phyloP scores from a whole-genome alignment of 768 basidiomycete genomes.

The Coprinopsis marcescibilis region DNA sequence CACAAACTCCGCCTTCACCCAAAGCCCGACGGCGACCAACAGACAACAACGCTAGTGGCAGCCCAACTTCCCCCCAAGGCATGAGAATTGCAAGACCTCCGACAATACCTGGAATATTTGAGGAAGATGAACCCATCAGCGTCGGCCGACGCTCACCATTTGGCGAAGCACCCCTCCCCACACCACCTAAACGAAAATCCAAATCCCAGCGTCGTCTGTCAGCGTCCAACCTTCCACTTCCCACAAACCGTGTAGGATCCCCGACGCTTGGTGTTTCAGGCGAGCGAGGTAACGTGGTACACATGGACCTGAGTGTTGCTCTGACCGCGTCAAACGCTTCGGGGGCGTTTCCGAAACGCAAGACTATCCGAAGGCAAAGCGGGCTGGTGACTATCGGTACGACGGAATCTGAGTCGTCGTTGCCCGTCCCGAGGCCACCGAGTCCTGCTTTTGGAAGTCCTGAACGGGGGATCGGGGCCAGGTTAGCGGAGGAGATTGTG shows the following conservation, averaged over 20 bases:
- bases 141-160: too few relatives aligned
- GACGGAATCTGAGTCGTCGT: constrained; percentile 19
- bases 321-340: too few relatives aligned
- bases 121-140: constrained; percentile 60
- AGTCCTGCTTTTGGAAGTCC: constrained; percentile 70
- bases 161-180: constrained; percentile 31
- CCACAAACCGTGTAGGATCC: constrained; percentile 36
- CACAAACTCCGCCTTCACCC: constrained; percentile 42
- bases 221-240: constrained; percentile 43
- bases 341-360: constrained; percentile 24
- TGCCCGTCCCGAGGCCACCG: constrained; percentile 47
- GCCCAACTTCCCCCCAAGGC: constrained; percentile 36
- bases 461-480: constrained; percentile 46
- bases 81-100: constrained; percentile 61
- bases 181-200: constrained; percentile 36
- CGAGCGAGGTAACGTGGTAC: too few relatives aligned
- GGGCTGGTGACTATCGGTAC: constrained; percentile 48
- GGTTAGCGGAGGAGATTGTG: constrained; percentile 49
- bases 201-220: constrained; percentile 45
- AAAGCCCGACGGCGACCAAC: constrained; percentile 44
- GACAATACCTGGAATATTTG: constrained; percentile 58
- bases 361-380: constrained; percentile 40
- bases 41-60: constrained; percentile 23
- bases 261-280: too few relatives aligned
- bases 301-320: constrained; percentile 20